Conservation (phyloP, 257 asterid genomes). For the Przewalskia tangutica region DNA sequence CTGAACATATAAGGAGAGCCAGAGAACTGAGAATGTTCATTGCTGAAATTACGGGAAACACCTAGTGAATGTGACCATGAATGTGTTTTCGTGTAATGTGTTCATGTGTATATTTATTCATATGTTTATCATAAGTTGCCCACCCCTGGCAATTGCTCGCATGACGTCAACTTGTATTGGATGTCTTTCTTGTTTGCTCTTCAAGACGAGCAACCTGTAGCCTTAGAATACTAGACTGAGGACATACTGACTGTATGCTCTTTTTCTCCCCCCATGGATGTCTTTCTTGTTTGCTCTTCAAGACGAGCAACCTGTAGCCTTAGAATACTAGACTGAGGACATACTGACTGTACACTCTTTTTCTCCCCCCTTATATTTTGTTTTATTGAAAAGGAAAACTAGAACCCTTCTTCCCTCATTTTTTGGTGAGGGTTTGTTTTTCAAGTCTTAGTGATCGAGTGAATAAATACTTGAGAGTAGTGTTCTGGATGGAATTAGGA, state of each 20-base stretch:
- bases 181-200: background rate
- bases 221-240: background rate
- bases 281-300: background rate
- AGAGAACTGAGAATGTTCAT: slow-evolving; percentile 62
- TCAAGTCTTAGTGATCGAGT: background rate
- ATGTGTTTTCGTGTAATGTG: background rate
- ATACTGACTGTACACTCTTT: background rate
- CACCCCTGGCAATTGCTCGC: background rate
- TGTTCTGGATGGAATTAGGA: too few relatives aligned
- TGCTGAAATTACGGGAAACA: slow-evolving; percentile 31
- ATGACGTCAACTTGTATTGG: background rate
- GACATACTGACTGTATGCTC: background rate
- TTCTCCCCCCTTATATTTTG: background rate
- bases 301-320: background rate
- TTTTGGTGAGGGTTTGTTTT: background rate
- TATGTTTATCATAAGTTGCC: background rate
- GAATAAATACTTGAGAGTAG: background rate
- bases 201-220: background rate
- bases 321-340: background rate
- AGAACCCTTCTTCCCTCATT: background rate
- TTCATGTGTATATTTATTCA: background rate
- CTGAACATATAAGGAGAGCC: slow-evolving; percentile 45
- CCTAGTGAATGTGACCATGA: background rate
- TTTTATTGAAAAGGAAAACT: background rate
- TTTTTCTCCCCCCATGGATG: background rate